Conservation (phyloP, 73 alveolate species). For the Breviolum minutum region DNA sequence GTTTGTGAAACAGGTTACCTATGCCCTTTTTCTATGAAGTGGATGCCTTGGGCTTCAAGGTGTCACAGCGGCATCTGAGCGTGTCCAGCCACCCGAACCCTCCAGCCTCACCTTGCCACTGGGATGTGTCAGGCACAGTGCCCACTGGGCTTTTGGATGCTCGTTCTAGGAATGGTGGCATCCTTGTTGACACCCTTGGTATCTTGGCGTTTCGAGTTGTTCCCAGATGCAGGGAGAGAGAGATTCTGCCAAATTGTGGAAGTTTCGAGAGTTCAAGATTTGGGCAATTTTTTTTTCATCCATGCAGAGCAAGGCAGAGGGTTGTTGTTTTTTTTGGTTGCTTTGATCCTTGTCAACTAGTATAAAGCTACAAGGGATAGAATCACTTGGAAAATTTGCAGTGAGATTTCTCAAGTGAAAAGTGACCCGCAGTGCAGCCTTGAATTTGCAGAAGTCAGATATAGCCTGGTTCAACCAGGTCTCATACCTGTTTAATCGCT, state of each 20-base stretch:
- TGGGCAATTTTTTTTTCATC: no score
- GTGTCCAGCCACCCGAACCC: neutral
- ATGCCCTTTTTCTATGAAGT: neutral
- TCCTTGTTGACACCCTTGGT: neutral
- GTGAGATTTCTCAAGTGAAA: no score
- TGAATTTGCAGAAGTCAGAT: no score
- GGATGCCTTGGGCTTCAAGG: neutral
- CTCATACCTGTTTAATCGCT: no score
- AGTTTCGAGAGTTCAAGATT: no score
- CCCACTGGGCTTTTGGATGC: conserved; percentile 20
- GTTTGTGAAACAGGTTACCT: neutral
- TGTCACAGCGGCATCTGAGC: neutral
- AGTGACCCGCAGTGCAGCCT: no score
- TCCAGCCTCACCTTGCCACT: neutral
- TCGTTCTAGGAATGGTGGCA: neutral
- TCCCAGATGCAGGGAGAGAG: neutral
- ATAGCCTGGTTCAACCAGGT: no score
- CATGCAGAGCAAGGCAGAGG: no score
- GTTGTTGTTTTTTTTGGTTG: no score
- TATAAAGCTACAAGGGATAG: no score
- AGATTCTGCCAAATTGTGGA: neutral
- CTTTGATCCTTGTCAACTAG: no score
- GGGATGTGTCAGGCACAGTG: neutral
- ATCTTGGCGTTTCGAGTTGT: neutral
- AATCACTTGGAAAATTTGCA: no score